These are phyloP conservation scores for Urochloa ruziziensis DNA, from an alignment of 176 grass and related monocot genomes.

Conservation along the genomic window DNA sequence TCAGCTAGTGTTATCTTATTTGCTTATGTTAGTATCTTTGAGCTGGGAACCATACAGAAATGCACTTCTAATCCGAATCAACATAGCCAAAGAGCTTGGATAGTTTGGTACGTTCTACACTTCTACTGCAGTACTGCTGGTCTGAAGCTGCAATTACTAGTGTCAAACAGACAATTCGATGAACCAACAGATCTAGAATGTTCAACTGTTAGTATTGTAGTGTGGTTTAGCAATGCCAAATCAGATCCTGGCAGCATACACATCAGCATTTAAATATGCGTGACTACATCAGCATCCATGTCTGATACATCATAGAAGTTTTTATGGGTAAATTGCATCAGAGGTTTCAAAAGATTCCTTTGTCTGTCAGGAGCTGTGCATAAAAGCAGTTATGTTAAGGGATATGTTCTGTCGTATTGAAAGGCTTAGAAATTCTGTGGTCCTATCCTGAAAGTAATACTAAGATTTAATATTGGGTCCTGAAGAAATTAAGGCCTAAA, in stretches of 20 bases:
- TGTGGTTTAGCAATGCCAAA: neutral
- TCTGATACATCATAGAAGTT: neutral
- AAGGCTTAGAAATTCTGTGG: neutral
- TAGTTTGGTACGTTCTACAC: neutral
- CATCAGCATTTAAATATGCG: neutral
- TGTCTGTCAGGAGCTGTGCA: neutral
- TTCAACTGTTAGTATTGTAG: neutral
- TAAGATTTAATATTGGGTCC: neutral
- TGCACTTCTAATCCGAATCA: neutral
- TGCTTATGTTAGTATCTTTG: slow-evolving; percentile 19
- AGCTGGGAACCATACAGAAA: slow-evolving; percentile 23
- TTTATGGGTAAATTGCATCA: neutral
- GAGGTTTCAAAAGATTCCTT: neutral
- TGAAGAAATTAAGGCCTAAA: slow-evolving; percentile 7
- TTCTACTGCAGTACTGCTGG: neutral
- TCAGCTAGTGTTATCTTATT: neutral
- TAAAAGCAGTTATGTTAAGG: neutral
- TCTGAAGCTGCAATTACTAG: neutral
- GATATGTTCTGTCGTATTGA: neutral
- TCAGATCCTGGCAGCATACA: neutral
- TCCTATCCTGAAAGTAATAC: neutral
- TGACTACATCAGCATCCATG: neutral
- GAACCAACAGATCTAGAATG: neutral
- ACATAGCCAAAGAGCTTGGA: neutral
- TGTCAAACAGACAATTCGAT: neutral